Evolutionary conservation across 139 green algal genomes (phyloP).

Genomic region (Closterium sp.): DNA sequence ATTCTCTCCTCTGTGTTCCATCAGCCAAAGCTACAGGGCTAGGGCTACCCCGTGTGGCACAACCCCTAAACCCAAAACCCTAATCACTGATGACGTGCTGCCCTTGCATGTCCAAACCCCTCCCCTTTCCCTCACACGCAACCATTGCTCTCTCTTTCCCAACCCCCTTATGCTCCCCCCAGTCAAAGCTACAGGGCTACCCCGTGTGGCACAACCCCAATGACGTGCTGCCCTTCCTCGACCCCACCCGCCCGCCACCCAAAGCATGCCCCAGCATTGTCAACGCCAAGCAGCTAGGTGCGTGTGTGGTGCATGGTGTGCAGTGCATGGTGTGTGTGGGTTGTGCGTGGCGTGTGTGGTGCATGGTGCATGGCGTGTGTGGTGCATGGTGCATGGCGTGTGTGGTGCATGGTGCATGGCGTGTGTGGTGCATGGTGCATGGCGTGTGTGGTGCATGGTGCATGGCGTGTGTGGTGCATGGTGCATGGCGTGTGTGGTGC

Average conservation of each 20-base stretch:
- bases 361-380: too few species aligned
- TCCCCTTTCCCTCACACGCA: background rate
- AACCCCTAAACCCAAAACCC: too few species aligned
- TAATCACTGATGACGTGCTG: slow-evolving; percentile 74
- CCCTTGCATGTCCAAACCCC: slow-evolving; percentile 70
- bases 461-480: background rate
- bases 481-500: too few species aligned
- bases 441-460: background rate
- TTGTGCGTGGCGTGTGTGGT: background rate
- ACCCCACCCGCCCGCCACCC: slow-evolving; percentile 26
- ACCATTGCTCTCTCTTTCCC: background rate
- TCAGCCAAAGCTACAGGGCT: too few species aligned
- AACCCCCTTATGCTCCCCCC: background rate
- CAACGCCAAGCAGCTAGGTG: slow-evolving; percentile 86
- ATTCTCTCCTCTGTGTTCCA: too few species aligned
- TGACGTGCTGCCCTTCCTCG: slow-evolving; percentile 82
- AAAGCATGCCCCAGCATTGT: slow-evolving; percentile 86
- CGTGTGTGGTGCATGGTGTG: background rate
- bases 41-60: slow-evolving; percentile 69
- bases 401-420: background rate
- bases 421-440: background rate
- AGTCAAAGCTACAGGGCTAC: slow-evolving; percentile 51
- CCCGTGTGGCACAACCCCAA: slow-evolving; percentile 71
- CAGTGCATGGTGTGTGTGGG: background rate
- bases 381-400: too few species aligned